These are phyloP conservation scores for Adansonia grandidieri DNA, from an alignment of 441 rosid genomes.

Conservation along the genomic window DNA sequence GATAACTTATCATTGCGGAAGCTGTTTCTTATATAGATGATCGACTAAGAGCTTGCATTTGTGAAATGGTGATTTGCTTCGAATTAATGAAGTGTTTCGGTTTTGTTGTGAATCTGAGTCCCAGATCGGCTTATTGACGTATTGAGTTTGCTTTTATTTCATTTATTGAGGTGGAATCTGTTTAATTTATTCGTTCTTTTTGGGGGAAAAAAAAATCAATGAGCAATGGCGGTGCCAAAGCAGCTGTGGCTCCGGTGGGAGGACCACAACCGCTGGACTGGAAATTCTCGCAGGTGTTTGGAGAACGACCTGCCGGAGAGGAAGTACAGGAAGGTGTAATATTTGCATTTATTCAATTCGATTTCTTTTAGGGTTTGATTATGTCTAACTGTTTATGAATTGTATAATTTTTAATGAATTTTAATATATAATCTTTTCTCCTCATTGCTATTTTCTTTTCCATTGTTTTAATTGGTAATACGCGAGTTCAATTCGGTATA, in stretches of 20 bases:
- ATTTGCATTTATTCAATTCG: constrained; percentile 27
- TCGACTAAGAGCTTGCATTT: constrained; percentile 24
- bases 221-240: constrained; percentile 75
- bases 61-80: constrained; percentile 25
- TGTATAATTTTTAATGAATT: constrained; percentile 20
- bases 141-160: constrained; percentile 19
- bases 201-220: constrained; percentile 34
- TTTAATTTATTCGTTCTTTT: background rate
- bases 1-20: constrained; percentile 5
- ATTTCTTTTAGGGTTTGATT: constrained; percentile 29
- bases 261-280: constrained; percentile 72
- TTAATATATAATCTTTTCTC: background rate
- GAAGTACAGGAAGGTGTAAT: constrained; percentile 70
- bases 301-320: constrained; percentile 73
- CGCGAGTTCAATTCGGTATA: background rate
- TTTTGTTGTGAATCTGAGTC: constrained; percentile 25
- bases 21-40: constrained; percentile 30
- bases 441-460: background rate
- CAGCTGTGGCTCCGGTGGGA: constrained; percentile 50
- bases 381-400: constrained; percentile 34
- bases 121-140: constrained; percentile 35
- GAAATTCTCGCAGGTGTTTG: constrained; percentile 81
- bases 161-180: constrained; percentile 4
- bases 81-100: constrained; percentile 17
- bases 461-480: background rate